Evolutionary conservation across 1,139 yeast species (phyloP).

Genomic region (Nakaseomyces glabratus): DNA sequence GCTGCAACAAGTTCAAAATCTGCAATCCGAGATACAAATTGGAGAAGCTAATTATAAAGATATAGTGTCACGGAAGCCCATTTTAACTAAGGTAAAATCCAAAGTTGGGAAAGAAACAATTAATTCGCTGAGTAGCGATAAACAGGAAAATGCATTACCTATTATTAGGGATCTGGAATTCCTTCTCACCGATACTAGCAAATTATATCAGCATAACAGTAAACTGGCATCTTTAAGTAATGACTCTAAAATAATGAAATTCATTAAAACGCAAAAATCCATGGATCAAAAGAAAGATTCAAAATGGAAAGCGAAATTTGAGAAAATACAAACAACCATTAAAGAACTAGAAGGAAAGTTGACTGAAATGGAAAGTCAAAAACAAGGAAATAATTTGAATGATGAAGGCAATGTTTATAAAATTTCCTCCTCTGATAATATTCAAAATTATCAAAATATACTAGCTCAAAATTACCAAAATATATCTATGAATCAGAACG

Average conservation of each 20-base stretch:
- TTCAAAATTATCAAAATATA: conserved; percentile 13
- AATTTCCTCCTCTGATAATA: conserved; percentile 17
- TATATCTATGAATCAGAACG: neutral
- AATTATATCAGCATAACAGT: neutral
- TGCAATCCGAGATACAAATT: conserved; percentile 19
- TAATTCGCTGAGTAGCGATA: neutral
- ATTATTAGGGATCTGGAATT: conserved; percentile 1
- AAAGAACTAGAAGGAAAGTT: conserved; percentile 20
- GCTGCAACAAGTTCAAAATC: conserved; percentile 24
- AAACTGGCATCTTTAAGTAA: neutral
- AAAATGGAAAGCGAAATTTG: conserved; percentile 21
- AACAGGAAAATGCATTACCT: neutral
- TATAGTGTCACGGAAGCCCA: conserved; percentile 2
- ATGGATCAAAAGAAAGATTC: conserved; percentile 23
- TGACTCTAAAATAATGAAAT: conserved; percentile 13
- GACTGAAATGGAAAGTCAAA: conserved; percentile 16
- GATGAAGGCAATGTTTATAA: conserved; percentile 18
- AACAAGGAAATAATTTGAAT: too few species aligned
- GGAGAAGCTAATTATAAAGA: conserved; percentile 15
- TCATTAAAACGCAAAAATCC: conserved; percentile 23
- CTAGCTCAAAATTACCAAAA: conserved; percentile 3
- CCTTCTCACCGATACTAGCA: neutral
- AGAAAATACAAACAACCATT: conserved; percentile 16
- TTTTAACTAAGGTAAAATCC: conserved; percentile 4
- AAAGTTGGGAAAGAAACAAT: neutral